phyloP scores from a whole-genome alignment of 2,329 filamentous ascomycete species.

The Tetracladium maxilliforme region DNA sequence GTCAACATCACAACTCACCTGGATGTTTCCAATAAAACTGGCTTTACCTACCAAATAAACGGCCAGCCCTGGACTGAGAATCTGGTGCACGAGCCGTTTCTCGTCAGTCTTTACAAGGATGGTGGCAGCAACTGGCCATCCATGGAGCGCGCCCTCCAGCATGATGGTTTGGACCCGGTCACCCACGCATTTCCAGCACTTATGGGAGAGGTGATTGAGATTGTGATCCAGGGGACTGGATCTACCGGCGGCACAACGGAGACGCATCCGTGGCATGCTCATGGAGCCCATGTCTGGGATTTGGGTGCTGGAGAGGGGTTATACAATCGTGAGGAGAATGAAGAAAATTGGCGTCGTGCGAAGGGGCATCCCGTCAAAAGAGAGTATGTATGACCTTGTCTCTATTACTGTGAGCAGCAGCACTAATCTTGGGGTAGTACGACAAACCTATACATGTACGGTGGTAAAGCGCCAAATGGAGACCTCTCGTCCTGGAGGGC shows the following conservation, averaged over 20 bases:
- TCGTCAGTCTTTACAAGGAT: constrained; percentile 27
- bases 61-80: constrained; percentile 16
- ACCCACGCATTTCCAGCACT: constrained; percentile 24
- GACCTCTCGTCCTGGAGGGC: constrained; percentile 28
- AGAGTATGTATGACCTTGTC: constrained; percentile 1
- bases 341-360: constrained; percentile 7
- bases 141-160: constrained; percentile 22
- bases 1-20: constrained; percentile 18
- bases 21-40: constrained; percentile 8
- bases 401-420: constrained; percentile 16
- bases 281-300: constrained; percentile 28
- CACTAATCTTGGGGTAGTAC: constrained; percentile 24
- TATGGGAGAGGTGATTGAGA: constrained; percentile 29
- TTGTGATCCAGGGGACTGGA: constrained; percentile 23
- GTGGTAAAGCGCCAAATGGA: constrained; percentile 13
- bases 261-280: constrained; percentile 29
- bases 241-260: constrained; percentile 20
- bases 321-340: constrained; percentile 25
- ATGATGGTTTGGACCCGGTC: constrained; percentile 25
- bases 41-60: constrained; percentile 14
- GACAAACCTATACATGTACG: constrained; percentile 30
- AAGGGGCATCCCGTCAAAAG: constrained; percentile 1
- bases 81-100: constrained; percentile 21
- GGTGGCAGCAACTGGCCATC: constrained; percentile 19
- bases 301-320: constrained; percentile 27